A percentile compares a stretch with the other conserved stretches of the same genome.
phyloP scores from a whole-genome alignment of 1,284 basidiomycete species.

The Coniferiporia sulphurascens region DNA sequence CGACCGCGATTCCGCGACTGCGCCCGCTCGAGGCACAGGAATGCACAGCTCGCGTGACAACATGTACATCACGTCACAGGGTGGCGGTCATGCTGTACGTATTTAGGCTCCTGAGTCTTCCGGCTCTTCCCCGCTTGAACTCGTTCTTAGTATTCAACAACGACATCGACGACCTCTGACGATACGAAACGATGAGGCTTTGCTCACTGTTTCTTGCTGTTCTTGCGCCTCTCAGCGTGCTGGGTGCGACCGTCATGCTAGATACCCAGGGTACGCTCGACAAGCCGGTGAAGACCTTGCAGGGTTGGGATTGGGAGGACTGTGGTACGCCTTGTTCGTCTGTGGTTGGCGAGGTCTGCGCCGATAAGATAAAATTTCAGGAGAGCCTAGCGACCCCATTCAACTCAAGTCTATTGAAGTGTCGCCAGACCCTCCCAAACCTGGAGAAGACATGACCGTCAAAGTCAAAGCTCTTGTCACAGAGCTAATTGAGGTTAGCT shows the following conservation, averaged over 20 bases:
- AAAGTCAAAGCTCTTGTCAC: constrained; percentile 60
- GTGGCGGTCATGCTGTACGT: background rate
- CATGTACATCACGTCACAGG: background rate
- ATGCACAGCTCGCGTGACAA: background rate
- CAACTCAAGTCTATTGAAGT: constrained; percentile 64
- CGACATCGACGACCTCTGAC: constrained; percentile 1
- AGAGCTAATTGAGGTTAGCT: constrained; percentile 60
- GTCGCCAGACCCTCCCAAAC: constrained; percentile 77
- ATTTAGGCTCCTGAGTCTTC: constrained; percentile 7
- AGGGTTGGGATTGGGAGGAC: constrained; percentile 48
- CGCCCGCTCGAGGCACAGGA: too few species aligned
- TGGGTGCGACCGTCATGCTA: constrained; percentile 23
- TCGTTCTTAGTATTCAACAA: background rate
- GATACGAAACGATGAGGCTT: constrained; percentile 3
- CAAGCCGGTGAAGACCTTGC: constrained; percentile 32
- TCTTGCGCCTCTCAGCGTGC: constrained; percentile 8
- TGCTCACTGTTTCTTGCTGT: constrained; percentile 5
- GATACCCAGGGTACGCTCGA: constrained; percentile 32
- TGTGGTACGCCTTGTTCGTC: constrained; percentile 49
- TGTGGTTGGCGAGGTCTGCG: background rate
- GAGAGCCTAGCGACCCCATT: constrained; percentile 42
- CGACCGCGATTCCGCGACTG: too few species aligned
- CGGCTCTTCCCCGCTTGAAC: too few species aligned
- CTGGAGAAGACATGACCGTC: constrained; percentile 80
- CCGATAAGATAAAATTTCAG: constrained; percentile 30